These are phyloP conservation scores for Neurospora crassa DNA, from an alignment of 2,329 filamentous ascomycete genomes.

Conservation along the genomic window DNA sequence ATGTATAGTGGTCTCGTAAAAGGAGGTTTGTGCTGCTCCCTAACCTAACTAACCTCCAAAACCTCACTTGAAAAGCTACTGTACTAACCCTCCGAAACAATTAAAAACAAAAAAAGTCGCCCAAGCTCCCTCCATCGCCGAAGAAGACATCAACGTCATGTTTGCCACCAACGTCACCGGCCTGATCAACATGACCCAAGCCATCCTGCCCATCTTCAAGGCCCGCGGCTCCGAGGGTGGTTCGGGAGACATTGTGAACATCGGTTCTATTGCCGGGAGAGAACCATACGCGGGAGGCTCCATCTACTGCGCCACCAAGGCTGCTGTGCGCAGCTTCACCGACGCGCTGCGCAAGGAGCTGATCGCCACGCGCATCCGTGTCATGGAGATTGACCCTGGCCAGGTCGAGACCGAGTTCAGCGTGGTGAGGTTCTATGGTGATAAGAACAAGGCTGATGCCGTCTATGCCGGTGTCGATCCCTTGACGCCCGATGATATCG, in stretches of 20 bases:
- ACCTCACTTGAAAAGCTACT: neutral
- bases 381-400: constrained; percentile 85
- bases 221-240: constrained; percentile 59
- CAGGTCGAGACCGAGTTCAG: constrained; percentile 95
- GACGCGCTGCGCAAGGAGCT: constrained; percentile 76
- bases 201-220: constrained; percentile 74
- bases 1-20: constrained; percentile 15
- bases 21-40: constrained; percentile 10
- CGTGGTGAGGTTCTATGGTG: constrained; percentile 77
- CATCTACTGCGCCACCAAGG: constrained; percentile 92
- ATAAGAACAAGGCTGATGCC: constrained; percentile 80
- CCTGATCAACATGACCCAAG: constrained; percentile 94
- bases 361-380: constrained; percentile 66
- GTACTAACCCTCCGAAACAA: constrained; percentile 23
- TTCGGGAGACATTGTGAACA: constrained; percentile 86
- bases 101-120: constrained; percentile 62
- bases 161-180: constrained; percentile 90
- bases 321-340: constrained; percentile 76
- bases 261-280: constrained; percentile 84
- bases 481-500: constrained; percentile 81
- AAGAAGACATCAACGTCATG: constrained; percentile 79
- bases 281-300: constrained; percentile 77
- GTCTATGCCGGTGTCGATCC: constrained; percentile 79
- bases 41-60: neutral
- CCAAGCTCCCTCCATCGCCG: constrained; percentile 70